Conservation (phyloP, 148 eudicot genomes). For the Suaeda aralocaspica region DNA sequence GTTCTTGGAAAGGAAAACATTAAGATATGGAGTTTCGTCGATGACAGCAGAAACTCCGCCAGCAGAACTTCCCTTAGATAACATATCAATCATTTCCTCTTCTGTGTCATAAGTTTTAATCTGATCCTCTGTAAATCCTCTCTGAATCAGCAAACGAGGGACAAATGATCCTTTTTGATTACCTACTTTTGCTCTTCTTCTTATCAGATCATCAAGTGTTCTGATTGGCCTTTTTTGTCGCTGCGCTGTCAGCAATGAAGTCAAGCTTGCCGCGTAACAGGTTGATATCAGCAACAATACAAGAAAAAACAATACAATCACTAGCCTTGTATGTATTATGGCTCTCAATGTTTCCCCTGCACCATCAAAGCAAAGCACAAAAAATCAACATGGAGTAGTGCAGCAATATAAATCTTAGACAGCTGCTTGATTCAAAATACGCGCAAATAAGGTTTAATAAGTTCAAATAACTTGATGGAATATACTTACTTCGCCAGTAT, state of each 20-base stretch:
- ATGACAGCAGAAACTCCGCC: conserved; percentile 23
- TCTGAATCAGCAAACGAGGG: conserved; percentile 11
- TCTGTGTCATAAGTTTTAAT: conserved; percentile 14
- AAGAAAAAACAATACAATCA: conserved; percentile 23
- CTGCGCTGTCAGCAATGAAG: conserved; percentile 17
- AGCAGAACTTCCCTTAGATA: conserved; percentile 9
- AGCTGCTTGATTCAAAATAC: no score
- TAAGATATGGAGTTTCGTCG: conserved; percentile 21
- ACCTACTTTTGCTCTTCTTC: conserved; percentile 18
- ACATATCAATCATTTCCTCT: conserved; percentile 21
- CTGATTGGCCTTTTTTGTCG: conserved; percentile 8
- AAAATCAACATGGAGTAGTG: neutral
- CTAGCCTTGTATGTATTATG: conserved; percentile 22
- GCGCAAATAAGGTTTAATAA: no score
- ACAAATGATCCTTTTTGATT: conserved; percentile 21
- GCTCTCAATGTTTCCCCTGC: conserved; percentile 24
- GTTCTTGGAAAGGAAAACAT: conserved; percentile 21
- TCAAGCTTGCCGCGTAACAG: conserved; percentile 22
- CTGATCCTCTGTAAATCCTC: conserved; percentile 20
- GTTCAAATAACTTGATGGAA: no score
- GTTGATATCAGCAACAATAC: conserved; percentile 17
- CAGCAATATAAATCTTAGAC: no score
- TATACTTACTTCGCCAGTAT: conserved; percentile 30
- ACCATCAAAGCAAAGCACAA: neutral
- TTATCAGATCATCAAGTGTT: conserved; percentile 18